Evolutionary conservation across 805 yeast genomes (phyloP), one percentile per base, ranked within the genome.

Genomic region (Zygosaccharomyces gambellarensis): DNA sequence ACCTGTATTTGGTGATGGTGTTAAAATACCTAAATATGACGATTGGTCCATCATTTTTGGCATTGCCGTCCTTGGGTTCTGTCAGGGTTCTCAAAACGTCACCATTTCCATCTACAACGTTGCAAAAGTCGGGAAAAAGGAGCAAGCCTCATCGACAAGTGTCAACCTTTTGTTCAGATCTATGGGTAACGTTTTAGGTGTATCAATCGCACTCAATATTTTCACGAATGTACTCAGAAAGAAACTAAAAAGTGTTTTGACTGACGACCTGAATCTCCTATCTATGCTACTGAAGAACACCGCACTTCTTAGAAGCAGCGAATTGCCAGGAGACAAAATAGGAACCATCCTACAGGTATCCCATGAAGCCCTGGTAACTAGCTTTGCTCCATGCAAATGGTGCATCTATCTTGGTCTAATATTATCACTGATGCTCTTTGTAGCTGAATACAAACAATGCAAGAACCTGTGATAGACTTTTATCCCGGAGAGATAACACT

Each of bases 101-200:
- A 68, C 74, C 19, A 53, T 71, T 11, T 51, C 70, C 30, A 63
- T 75, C 32, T 62, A 72, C 46, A 71, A 70, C 30, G 71, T 75
- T 38, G 77, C 73, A 1, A 67, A 64, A 41, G 77, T 71, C 25
- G 77, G 77, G 7, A 52, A 60, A 27, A 65, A 63, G 36, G 68
- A 68, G 14, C 78, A 75, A 51, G 78, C 78, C 1, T 58, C 72
- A 31, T 75, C 75, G n/a, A 72, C 74, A 12, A 74, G 78, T 14
- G 74, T 71, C 65, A 74, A 70, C 36, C 73, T 73, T 41, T 60
- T 74, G 45, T 70, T 74, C 44, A 65, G 74, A 48, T 72, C 77
- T 1, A 53, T 73, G 46, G 79, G 79, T 7, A 69, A 71, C 43
- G 76, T 72, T 11, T 55, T 70, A 7, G 77, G 78, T 39, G 74